These are phyloP conservation scores for Coniella lustricola DNA, from an alignment of 2,329 filamentous ascomycete species.

Conservation along the genomic window DNA sequence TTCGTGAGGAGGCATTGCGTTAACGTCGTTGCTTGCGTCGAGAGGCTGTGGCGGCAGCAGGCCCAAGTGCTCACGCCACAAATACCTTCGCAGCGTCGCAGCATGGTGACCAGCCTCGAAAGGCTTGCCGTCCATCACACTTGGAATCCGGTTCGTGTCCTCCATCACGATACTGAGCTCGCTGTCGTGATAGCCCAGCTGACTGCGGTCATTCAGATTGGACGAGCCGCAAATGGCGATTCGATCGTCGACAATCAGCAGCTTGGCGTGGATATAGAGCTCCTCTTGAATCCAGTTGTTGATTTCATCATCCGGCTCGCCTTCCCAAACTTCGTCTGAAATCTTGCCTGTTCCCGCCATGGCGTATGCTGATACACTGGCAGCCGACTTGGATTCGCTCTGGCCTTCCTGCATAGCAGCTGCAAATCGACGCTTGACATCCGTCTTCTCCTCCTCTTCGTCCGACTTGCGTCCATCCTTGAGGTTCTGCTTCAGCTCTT, in stretches of 20 bases:
- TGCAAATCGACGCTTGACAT: conserved; percentile 48
- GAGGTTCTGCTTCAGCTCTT: conserved; percentile 29
- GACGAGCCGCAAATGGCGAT: conserved; percentile 79
- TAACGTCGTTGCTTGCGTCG: conserved; percentile 59
- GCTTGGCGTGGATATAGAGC: conserved; percentile 88
- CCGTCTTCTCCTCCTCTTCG: conserved; percentile 33
- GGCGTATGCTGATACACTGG: conserved; percentile 67
- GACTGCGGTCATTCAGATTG: conserved; percentile 87
- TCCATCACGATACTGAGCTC: conserved; percentile 88
- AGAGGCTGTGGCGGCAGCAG: conserved; percentile 67
- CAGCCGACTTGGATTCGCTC: conserved; percentile 31
- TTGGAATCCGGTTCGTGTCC: conserved; percentile 65
- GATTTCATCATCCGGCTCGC: conserved; percentile 67
- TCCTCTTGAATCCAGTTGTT: conserved; percentile 92
- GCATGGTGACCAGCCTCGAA: conserved; percentile 78
- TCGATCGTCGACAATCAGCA: conserved; percentile 82
- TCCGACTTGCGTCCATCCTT: conserved; percentile 29
- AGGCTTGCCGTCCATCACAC: conserved; percentile 69
- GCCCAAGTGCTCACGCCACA: conserved; percentile 89
- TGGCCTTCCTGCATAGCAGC: conserved; percentile 32
- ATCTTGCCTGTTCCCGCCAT: conserved; percentile 62
- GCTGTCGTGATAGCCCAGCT: conserved; percentile 82
- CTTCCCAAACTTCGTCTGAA: conserved; percentile 70
- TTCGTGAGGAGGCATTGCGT: conserved; percentile 64
- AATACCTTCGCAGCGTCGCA: conserved; percentile 68